Evolutionary conservation across 345 rosid species (phyloP).

Genomic region (Gossypium australe): DNA sequence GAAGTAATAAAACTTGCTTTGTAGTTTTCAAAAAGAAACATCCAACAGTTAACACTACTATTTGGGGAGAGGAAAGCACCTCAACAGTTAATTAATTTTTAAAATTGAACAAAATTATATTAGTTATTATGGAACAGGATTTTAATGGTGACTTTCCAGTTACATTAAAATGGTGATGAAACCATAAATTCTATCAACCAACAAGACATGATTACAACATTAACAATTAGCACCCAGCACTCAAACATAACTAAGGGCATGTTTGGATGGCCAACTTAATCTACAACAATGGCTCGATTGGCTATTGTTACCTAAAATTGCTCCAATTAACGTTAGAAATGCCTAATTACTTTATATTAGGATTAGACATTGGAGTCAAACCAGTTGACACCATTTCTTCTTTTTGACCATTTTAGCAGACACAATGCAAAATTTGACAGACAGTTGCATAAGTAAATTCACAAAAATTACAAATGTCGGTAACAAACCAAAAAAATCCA

Average conservation of each 20-base stretch:
- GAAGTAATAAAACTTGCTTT: too few species aligned
- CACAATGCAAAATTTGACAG: background rate
- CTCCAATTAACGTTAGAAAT: background rate
- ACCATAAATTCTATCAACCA: background rate
- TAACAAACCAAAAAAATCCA: background rate
- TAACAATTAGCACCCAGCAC: background rate
- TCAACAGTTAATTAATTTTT: too few species aligned
- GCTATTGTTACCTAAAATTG: background rate
- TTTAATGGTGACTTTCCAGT: too few species aligned
- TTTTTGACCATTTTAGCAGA: too few species aligned
- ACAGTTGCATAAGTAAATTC: background rate
- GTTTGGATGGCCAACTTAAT: background rate
- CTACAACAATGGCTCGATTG: background rate
- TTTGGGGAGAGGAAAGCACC: too few species aligned
- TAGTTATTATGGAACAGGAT: too few species aligned
- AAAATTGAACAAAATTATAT: too few species aligned
- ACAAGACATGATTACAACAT: background rate
- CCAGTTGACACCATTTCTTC: too few species aligned
- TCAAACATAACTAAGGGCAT: background rate
- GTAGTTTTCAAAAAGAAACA: too few species aligned
- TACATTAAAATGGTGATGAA: background rate
- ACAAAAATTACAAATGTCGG: background rate
- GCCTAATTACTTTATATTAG: background rate
- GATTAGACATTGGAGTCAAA: constrained; percentile 2
- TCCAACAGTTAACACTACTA: too few species aligned